These are phyloP conservation scores for Annulohypoxylon stygium DNA, from an alignment of 495 filamentous ascomycete genomes.

Conservation along the genomic window DNA sequence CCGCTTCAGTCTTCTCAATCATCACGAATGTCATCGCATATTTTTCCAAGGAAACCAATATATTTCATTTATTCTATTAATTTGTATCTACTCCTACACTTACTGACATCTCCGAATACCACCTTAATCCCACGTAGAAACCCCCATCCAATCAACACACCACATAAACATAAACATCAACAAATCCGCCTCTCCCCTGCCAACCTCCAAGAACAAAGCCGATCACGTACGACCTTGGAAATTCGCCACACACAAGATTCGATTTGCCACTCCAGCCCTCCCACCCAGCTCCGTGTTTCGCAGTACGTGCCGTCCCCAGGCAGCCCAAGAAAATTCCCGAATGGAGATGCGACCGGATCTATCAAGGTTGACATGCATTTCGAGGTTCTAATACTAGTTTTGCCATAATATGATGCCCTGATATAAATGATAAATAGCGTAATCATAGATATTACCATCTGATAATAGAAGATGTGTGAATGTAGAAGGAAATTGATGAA, in stretches of 20 bases:
- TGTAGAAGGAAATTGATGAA: neutral
- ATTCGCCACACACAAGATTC: neutral
- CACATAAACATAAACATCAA: neutral
- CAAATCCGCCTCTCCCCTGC: neutral
- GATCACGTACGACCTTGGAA: neutral
- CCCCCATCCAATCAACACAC: neutral
- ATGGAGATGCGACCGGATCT: neutral
- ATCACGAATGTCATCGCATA: neutral
- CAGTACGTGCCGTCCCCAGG: neutral
- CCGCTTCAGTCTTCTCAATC: neutral
- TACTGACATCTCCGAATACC: neutral
- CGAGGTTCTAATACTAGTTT: neutral
- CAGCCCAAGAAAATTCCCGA: neutral
- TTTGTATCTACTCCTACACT: neutral
- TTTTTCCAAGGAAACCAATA: neutral
- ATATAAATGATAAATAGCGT: neutral
- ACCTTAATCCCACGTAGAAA: neutral
- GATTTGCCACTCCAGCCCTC: neutral
- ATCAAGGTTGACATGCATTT: neutral
- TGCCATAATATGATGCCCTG: neutral
- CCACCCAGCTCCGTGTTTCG: neutral
- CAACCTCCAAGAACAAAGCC: neutral
- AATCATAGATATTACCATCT: neutral
- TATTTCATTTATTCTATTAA: too few species aligned
- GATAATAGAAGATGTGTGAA: neutral